Base-by-base conservation (phyloP, 2,329 filamentous ascomycete genomes). In the Malbranchea cinnamomea region DNA sequence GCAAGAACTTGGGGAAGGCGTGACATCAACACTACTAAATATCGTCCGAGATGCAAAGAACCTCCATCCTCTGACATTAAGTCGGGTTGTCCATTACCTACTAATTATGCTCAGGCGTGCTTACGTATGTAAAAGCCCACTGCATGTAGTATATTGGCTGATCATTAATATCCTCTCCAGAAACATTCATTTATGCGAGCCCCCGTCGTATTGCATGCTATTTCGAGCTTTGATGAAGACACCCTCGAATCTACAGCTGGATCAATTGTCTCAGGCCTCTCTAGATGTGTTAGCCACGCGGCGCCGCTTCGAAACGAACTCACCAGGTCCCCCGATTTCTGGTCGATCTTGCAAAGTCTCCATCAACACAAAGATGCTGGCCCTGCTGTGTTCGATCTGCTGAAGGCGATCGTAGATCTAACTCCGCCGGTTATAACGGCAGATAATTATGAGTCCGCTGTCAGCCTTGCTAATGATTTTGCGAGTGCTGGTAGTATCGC, bases 271-370 rank as follows among this genome's bases (percentile, higher is more conserved):
- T 76, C 79, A 43, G 87, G 87, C 0, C 61, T 98, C 15, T 71
- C 75, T 25, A 65, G 75, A 25, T 94, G 85, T 45, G 80, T 93
- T 41, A 74, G 78, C 30, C 72, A 78, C 36, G 73, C 82, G 1
- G 74, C 75, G 15, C 73, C 79, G 8, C 61, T 98, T 16, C 74
- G 82, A 34, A 93, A 81, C 42, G 87, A 95, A 56, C 80, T 95
- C 42, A 91, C 92, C 56, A 87, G 82, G 9, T 95, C 87, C 11
- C 89, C 89, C 0, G 89, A 98, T 48, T 95, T 98, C 53, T 98
- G 89, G 89, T 78, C 78, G 4, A 80, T 94, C 9, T 63, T 98
- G 30, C 76, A 83, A 37, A 70, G 74, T 18, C 61, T 98, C 11
- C 74, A 81, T 26, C 63, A 65, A 14, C 69, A 77, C 37, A 59